Evolutionary conservation across 345 rosid genomes (phyloP).

Genomic region (Dipteronia dyeriana): DNA sequence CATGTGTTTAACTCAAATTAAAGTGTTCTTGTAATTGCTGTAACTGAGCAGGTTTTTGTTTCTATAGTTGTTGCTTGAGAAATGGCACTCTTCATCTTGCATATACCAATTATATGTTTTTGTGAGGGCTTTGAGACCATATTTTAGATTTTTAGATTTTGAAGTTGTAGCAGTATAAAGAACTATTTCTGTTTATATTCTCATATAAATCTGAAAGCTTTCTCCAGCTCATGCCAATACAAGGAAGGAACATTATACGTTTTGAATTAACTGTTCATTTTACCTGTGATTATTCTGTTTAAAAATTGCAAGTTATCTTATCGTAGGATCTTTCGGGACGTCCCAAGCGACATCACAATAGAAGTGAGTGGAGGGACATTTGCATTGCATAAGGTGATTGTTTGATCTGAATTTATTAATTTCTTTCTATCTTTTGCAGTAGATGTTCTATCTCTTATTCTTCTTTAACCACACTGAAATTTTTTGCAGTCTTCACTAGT

Average conservation of each 20-base stretch:
- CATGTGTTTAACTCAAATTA: neutral
- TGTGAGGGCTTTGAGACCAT: neutral
- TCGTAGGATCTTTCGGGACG: slow-evolving; percentile 90
- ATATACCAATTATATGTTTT: neutral
- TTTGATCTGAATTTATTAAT: too few species aligned
- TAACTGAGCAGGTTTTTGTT: neutral
- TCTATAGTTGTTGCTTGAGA: neutral
- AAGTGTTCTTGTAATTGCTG: neutral
- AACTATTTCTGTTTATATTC: neutral
- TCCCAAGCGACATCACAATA: slow-evolving; percentile 87
- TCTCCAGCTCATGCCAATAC: neutral
- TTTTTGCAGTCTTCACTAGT: too few species aligned
- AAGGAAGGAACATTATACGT: too few species aligned
- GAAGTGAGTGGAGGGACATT: slow-evolving; percentile 79
- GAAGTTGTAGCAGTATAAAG: too few species aligned
- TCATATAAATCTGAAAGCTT: slow-evolving; percentile 3
- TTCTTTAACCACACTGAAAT: too few species aligned
- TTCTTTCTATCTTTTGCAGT: too few species aligned
- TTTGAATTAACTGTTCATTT: too few species aligned
- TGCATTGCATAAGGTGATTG: slow-evolving; percentile 76
- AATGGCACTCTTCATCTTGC: slow-evolving; percentile 9
- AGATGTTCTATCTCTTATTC: neutral
- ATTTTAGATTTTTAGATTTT: too few species aligned
- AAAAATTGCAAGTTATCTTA: neutral
- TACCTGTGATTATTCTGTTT: neutral